phyloP scores from a whole-genome alignment of 805 yeast species.

The Metschnikowia koreensis region DNA sequence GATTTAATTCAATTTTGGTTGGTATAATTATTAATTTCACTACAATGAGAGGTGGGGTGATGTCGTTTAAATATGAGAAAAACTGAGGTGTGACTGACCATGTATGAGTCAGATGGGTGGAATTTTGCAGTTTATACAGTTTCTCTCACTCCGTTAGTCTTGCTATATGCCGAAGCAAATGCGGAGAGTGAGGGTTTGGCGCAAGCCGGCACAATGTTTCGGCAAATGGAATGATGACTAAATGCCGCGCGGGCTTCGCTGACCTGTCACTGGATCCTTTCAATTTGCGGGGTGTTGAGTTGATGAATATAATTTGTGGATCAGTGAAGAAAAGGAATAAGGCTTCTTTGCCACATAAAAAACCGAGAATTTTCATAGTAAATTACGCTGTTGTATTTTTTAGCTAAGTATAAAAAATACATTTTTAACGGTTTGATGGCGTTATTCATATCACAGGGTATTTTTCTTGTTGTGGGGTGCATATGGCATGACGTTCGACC shows the following conservation, averaged over 20 bases:
- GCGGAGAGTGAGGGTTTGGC: constrained; percentile 7
- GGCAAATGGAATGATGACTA: constrained; percentile 1
- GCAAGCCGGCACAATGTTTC: constrained; percentile 1
- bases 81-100: not conserved
- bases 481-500: too few relatives aligned
- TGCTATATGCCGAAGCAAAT: constrained; percentile 2
- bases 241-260: not conserved
- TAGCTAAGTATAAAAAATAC: too few relatives aligned
- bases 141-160: not conserved
- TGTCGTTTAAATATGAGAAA: not conserved
- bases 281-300: not conserved
- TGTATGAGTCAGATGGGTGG: constrained; percentile 4
- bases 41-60: not conserved
- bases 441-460: too few relatives aligned
- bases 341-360: too few relatives aligned
- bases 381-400: too few relatives aligned
- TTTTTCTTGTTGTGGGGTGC: too few relatives aligned
- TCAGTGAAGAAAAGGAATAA: not conserved
- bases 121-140: constrained; percentile 4
- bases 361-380: too few relatives aligned
- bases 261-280: not conserved
- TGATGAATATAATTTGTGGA: too few relatives aligned
- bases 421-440: too few relatives aligned
- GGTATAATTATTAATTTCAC: not conserved
- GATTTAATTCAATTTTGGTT: not conserved